Percentiles rank a stretch among this genome's conserved stretches.
phyloP scores from a whole-genome alignment of 257 asterid genomes.

The Fraxinus cuspidata region DNA sequence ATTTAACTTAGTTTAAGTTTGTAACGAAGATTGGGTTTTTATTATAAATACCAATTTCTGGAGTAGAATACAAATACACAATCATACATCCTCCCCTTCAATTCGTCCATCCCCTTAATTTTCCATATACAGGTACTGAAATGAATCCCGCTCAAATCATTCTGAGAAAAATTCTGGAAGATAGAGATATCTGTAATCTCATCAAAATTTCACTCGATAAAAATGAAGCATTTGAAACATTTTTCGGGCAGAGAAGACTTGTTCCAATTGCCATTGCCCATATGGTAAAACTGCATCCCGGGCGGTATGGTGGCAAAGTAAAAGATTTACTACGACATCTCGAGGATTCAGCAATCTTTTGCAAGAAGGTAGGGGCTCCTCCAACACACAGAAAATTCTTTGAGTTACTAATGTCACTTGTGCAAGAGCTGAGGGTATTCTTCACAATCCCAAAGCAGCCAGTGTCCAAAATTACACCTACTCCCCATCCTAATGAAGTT shows the following conservation, averaged over 20 bases:
- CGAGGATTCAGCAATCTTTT: not conserved
- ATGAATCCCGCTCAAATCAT: not conserved
- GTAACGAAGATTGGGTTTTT: too few relatives aligned
- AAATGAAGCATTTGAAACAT: not conserved
- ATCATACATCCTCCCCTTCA: too few relatives aligned
- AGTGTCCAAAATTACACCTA: not conserved
- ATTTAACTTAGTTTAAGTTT: too few relatives aligned
- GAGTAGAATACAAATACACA: too few relatives aligned
- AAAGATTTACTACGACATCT: not conserved
- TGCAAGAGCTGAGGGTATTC: not conserved
- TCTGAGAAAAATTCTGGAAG: not conserved
- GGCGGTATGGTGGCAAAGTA: too few relatives aligned
- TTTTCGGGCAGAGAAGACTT: not conserved
- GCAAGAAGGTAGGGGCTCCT: not conserved
- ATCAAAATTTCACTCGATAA: not conserved
- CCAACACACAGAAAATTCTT: constrained; percentile 17
- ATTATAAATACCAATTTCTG: too few relatives aligned
- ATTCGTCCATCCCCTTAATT: too few relatives aligned
- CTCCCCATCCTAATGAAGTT: constrained; percentile 17
- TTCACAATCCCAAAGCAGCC: constrained; percentile 9
- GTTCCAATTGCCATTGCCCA: not conserved
- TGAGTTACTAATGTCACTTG: not conserved
- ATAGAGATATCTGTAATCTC: not conserved
- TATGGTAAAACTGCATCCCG: not conserved
- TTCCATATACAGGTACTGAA: too few relatives aligned